Conservation (phyloP, 441 rosid genomes). For the Croton laevigatus region DNA sequence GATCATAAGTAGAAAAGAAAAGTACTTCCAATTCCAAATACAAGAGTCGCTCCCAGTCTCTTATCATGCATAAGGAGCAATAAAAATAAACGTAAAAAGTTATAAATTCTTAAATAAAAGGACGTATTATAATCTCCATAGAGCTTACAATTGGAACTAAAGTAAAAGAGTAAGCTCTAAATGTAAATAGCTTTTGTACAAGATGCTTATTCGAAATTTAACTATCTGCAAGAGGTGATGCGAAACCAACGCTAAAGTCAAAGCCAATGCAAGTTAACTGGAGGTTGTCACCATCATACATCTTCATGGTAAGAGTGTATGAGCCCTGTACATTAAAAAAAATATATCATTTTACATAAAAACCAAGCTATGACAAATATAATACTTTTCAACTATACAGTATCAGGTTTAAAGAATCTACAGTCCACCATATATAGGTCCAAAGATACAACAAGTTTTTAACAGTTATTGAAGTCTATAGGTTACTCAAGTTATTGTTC, state of each 20-base stretch:
- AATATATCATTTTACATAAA: conserved; percentile 2
- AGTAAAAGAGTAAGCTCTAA: too few species aligned
- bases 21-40: too few species aligned
- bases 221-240: conserved; percentile 50
- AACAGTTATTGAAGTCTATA: neutral
- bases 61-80: too few species aligned
- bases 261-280: conserved; percentile 78
- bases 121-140: too few species aligned
- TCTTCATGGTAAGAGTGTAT: conserved; percentile 77
- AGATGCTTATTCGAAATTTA: conserved; percentile 32
- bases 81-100: too few species aligned
- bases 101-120: too few species aligned
- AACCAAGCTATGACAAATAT: neutral
- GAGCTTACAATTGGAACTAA: too few species aligned
- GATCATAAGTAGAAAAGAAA: too few species aligned
- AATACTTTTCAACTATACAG: neutral
- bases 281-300: conserved; percentile 43
- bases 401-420: neutral
- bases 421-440: neutral
- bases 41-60: too few species aligned
- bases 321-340: conserved; percentile 59
- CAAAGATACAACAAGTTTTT: neutral
- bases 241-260: conserved; percentile 58
- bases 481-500: too few species aligned
- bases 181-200: neutral